phyloP scores from a whole-genome alignment of 768 basidiomycete species.

The Candolleomyces aberdarensis region DNA sequence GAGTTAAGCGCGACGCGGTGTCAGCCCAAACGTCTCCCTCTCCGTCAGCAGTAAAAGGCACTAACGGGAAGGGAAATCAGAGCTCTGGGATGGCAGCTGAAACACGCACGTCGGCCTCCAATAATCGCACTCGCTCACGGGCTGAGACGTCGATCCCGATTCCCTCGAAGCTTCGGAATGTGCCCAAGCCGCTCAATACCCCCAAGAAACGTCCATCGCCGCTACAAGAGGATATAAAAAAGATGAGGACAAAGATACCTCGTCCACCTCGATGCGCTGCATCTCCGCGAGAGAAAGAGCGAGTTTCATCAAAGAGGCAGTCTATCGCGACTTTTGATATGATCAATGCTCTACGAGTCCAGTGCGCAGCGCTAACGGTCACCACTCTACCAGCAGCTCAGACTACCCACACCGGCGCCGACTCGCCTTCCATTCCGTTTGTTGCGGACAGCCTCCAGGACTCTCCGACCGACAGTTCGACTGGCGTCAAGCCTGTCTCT shows the following conservation, averaged over 20 bases:
- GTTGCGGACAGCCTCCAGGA: too few species aligned
- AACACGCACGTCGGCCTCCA: too few species aligned
- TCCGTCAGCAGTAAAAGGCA: too few species aligned
- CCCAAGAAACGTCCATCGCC: too few species aligned
- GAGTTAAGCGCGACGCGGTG: background rate
- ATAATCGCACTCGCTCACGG: too few species aligned
- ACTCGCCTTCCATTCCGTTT: background rate
- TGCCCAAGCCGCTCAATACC: too few species aligned
- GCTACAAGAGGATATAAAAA: too few species aligned
- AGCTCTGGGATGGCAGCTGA: too few species aligned
- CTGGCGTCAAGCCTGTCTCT: background rate
- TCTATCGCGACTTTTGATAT: constrained; percentile 9
- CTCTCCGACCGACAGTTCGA: too few species aligned
- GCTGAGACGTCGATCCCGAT: too few species aligned
- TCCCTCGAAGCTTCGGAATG: too few species aligned
- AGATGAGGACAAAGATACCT: background rate
- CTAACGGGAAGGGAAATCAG: too few species aligned
- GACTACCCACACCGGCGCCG: background rate
- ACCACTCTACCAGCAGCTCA: background rate
- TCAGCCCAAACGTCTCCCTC: background rate
- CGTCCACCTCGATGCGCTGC: background rate
- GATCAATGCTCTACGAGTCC: constrained; percentile 7
- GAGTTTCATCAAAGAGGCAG: background rate
- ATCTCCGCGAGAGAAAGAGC: background rate
- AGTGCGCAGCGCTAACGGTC: constrained; percentile 1